A percentile compares a stretch with the other conserved stretches of the same genome.
phyloP scores from a whole-genome alignment of 768 basidiomycete genomes.

The Clathrus columnatus region DNA sequence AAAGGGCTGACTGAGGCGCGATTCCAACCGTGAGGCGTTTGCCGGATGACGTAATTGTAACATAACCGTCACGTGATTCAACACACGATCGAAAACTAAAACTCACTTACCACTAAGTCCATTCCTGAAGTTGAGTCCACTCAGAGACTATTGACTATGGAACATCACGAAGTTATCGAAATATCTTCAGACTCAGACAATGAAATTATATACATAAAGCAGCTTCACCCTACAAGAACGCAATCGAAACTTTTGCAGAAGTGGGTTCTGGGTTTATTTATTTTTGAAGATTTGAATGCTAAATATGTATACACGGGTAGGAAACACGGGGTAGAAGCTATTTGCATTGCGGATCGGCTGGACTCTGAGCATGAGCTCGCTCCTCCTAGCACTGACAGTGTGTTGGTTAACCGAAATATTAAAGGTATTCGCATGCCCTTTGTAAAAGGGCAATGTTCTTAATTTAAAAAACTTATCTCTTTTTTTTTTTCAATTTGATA shows the following conservation, averaged over 20 bases:
- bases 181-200: conserved; percentile 33
- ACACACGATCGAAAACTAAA: not conserved
- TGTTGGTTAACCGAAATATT: no score
- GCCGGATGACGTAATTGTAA: conserved; percentile 36
- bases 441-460: no score
- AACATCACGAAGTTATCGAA: conserved; percentile 6
- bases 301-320: not conserved
- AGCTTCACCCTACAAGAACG: not conserved
- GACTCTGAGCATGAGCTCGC: no score
- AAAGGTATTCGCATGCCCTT: no score
- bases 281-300: conserved; percentile 10
- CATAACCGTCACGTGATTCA: conserved; percentile 15
- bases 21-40: not conserved
- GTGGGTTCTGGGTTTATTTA: conserved; percentile 11
- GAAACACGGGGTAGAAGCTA: no score
- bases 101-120: not conserved
- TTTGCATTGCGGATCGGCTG: no score
- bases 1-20: not conserved
- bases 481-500: no score
- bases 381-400: no score
- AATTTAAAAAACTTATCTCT: no score
- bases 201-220: conserved; percentile 14
- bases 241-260: conserved; percentile 11
- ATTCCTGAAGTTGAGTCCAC: not conserved
- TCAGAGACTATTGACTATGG: not conserved